These are phyloP conservation scores for Plectranthus barbatus DNA, from an alignment of 257 asterid species.

Conservation along the genomic window DNA sequence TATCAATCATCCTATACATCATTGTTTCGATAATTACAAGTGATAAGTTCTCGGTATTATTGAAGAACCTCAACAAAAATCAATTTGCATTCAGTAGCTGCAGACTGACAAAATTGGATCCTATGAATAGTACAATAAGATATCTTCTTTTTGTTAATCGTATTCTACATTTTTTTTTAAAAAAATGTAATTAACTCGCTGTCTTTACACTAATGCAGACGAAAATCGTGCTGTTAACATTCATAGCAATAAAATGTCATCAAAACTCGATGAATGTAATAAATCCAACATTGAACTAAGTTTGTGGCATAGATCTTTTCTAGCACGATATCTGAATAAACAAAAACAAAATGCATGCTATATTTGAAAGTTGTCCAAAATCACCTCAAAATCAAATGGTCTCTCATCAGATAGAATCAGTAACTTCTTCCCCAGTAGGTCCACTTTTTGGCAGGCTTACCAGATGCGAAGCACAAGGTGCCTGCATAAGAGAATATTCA, in stretches of 20 bases:
- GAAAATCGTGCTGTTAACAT: background rate
- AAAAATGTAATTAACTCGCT: too few species aligned
- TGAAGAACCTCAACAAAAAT: too few species aligned
- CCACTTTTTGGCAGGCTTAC: constrained; percentile 89
- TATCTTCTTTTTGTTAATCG: too few species aligned
- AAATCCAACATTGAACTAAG: background rate
- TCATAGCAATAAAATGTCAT: background rate
- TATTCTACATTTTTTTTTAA: too few species aligned
- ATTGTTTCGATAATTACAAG: too few species aligned
- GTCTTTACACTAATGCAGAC: too few species aligned
- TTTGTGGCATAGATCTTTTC: background rate
- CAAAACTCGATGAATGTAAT: background rate
- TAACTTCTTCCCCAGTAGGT: constrained; percentile 92
- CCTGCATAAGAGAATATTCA: constrained; percentile 31
- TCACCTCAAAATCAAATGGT: background rate
- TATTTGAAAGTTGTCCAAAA: background rate
- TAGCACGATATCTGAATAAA: background rate
- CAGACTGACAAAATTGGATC: too few species aligned
- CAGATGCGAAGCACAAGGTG: constrained; percentile 74
- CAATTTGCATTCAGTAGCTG: too few species aligned
- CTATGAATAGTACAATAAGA: too few species aligned
- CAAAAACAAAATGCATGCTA: background rate
- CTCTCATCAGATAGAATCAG: constrained; percentile 13
- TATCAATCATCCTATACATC: too few species aligned
- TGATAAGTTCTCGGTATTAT: too few species aligned